Evolutionary conservation across 2,329 filamentous ascomycete genomes (phyloP).

Genomic region (Achaetomium macrosporum): DNA sequence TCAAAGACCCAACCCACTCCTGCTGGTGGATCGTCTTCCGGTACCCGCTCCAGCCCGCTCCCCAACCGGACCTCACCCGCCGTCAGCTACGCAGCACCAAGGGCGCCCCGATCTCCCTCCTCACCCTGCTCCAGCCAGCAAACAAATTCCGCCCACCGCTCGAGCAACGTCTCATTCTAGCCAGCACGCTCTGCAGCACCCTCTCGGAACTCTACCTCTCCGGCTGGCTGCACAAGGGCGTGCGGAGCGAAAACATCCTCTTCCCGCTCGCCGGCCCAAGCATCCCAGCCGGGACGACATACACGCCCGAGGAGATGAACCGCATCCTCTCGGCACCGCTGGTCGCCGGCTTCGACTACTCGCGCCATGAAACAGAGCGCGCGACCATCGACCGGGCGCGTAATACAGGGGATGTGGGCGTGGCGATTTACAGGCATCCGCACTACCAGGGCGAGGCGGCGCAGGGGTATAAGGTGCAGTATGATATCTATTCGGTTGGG

Average conservation of each 20-base stretch:
- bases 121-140: conserved; percentile 3
- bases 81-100: not conserved
- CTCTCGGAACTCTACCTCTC: conserved; percentile 11
- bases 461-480: conserved; percentile 9
- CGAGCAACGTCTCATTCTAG: conserved; percentile 13
- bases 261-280: conserved; percentile 1
- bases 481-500: conserved; percentile 9
- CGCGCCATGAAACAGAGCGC: conserved; percentile 10
- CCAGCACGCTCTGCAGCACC: conserved; percentile 9
- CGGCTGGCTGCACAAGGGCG: conserved; percentile 12
- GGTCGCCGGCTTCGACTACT: conserved; percentile 7
- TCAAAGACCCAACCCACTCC: conserved; percentile 9
- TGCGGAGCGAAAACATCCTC: conserved; percentile 13
- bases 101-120: conserved; percentile 10
- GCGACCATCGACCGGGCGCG: conserved; percentile 8
- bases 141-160: conserved; percentile 13
- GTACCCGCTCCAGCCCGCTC: too few species aligned
- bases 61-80: not conserved
- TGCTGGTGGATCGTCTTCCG: conserved; percentile 18
- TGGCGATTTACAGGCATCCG: conserved; percentile 7
- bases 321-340: not conserved
- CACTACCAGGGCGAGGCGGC: conserved; percentile 13
- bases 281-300: too few species aligned
- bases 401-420: not conserved
- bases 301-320: not conserved